These are phyloP conservation scores for Triticum monococcum DNA, from an alignment of 176 grass and related monocot genomes.

Conservation along the genomic window DNA sequence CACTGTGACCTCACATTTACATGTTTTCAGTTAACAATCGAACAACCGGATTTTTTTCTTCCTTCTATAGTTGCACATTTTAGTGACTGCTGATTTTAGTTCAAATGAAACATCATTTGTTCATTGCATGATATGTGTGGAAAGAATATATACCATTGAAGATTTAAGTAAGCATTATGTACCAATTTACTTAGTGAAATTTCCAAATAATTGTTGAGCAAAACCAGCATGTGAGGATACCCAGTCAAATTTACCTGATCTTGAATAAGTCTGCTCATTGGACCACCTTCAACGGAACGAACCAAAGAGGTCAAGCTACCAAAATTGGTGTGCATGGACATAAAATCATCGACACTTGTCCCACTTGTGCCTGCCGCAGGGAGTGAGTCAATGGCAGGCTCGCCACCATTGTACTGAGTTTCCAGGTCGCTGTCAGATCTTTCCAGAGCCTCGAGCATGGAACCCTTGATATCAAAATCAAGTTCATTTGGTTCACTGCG, in stretches of 20 bases:
- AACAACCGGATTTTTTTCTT: not conserved
- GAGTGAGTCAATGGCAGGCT: constrained; percentile 47
- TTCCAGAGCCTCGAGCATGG: constrained; percentile 72
- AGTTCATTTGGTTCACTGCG: constrained; percentile 54
- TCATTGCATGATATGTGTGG: not conserved
- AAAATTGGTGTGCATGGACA: constrained; percentile 71
- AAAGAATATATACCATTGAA: constrained; percentile 2
- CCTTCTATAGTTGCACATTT: not conserved
- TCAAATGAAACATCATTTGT: not conserved
- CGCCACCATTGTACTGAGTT: constrained; percentile 56
- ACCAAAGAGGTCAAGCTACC: constrained; percentile 70
- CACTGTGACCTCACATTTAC: not conserved
- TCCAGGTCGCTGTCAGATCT: constrained; percentile 63
- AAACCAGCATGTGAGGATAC: constrained; percentile 14
- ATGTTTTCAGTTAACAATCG: constrained; percentile 18
- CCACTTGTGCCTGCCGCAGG: constrained; percentile 46
- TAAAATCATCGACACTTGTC: constrained; percentile 58
- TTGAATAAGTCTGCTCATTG: constrained; percentile 72
- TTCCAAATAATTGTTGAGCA: constrained; percentile 11
- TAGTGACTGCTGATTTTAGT: not conserved
- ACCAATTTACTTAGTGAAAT: not conserved
- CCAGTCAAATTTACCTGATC: constrained; percentile 63
- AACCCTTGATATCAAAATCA: constrained; percentile 82
- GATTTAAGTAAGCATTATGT: constrained; percentile 3
- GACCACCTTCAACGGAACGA: constrained; percentile 74